These are phyloP conservation scores for Penicillium expansum DNA, from an alignment of 2,329 filamentous ascomycete genomes.

Conservation along the genomic window DNA sequence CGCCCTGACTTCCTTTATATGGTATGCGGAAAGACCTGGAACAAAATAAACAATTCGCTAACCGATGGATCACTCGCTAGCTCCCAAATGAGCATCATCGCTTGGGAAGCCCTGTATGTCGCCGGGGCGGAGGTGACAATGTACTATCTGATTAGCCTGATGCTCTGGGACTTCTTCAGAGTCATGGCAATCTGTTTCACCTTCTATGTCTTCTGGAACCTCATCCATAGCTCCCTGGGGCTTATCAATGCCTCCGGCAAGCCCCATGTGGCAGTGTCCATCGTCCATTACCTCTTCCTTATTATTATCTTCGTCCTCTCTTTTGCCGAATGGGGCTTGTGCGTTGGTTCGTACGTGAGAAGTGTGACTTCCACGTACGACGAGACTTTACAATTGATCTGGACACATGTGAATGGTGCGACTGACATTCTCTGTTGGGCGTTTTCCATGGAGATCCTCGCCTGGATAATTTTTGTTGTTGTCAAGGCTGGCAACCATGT, in stretches of 20 bases:
- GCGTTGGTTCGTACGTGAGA: conserved; percentile 9
- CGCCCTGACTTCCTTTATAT: conserved; percentile 14
- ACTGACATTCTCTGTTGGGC: conserved; percentile 18
- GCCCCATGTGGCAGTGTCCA: conserved; percentile 10
- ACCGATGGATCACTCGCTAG: conserved; percentile 4
- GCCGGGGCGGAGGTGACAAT: conserved; percentile 15
- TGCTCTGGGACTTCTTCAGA: conserved; percentile 21
- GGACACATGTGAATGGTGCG: conserved; percentile 9
- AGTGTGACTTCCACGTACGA: neutral
- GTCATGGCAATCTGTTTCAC: conserved; percentile 13
- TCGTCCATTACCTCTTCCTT: conserved; percentile 20
- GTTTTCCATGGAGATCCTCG: conserved; percentile 23
- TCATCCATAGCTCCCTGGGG: conserved; percentile 20
- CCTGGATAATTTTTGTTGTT: conserved; percentile 19
- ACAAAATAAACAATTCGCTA: neutral
- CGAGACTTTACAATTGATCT: neutral
- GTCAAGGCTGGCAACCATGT: conserved; percentile 14
- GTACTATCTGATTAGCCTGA: conserved; percentile 22
- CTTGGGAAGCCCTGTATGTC: conserved; percentile 15
- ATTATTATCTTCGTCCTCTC: conserved; percentile 10
- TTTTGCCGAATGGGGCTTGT: conserved; percentile 15
- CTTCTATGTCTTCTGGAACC: conserved; percentile 22
- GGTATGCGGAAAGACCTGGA: conserved; percentile 6
- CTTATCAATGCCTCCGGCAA: conserved; percentile 17
- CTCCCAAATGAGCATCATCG: conserved; percentile 5